Evolutionary conservation across 2,329 filamentous ascomycete species (phyloP), one percentile per base, ranked within the genome.

Genomic region (Aspergillus sp.): DNA sequence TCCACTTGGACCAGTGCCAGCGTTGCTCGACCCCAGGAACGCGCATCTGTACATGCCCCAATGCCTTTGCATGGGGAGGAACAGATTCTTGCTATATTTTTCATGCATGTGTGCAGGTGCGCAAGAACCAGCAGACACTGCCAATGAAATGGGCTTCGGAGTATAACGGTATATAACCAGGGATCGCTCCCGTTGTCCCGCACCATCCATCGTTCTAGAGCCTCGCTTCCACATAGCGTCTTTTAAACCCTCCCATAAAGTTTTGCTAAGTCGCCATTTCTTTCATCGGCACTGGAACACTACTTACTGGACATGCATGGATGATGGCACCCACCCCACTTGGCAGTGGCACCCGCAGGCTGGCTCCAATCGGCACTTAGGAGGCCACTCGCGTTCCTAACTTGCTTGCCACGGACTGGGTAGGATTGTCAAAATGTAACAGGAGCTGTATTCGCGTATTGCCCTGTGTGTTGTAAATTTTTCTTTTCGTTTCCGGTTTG

Each of bases 361-460:
- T 49, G 52, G 56, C 36, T 51, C 56, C 47, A 52, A 52, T 52
- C 56, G 56, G 52, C 52, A 54, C 36, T 58, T 58, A 32, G 50
- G 56, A 49, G 31, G 45, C 45, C 46, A 55, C 53, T 55, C 31
- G 42, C 18, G 46, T 16, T 36, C 12, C 24, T 52, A 16, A 29
- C 32, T 47, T 47, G 39, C 49, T 52, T 52, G 55, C 55, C 55
- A 52, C 55, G 32, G 45, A 18, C 29, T 12, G 45, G 29, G 16
- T 55, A 22, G 46, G 47, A 55, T 46, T 47, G 29, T 50, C 31
- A 55, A 49, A 24, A 4, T 47, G 46, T 49, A 42, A 29, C 52
- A 54, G 52, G 32, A 36, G 36, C 20, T 54, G 53, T 53, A 51
- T 58, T 54, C 49, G 51, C 46, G 56, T 47, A 42, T 42, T 42